Percentiles rank a stretch among this genome's conserved stretches.
These are phyloP conservation scores for Fusarium aywerte DNA, from an alignment of 2,329 filamentous ascomycete species.

Conservation along the genomic window DNA sequence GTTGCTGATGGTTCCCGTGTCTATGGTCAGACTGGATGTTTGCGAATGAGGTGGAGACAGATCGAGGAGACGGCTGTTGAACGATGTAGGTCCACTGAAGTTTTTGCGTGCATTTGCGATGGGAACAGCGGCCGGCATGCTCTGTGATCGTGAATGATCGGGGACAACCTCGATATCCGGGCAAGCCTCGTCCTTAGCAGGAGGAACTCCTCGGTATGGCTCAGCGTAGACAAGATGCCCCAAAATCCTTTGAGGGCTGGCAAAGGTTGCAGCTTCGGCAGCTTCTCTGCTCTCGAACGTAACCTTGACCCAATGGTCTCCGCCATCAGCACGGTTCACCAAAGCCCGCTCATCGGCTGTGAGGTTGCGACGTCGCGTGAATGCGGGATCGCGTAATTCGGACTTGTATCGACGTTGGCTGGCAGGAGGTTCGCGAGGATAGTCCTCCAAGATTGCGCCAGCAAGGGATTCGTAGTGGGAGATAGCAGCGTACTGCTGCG, in stretches of 20 bases:
- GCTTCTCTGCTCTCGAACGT: slow-evolving; percentile 81
- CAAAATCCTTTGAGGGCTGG: slow-evolving; percentile 77
- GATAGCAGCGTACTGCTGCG: slow-evolving; percentile 85
- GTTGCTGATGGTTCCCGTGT: slow-evolving; percentile 63
- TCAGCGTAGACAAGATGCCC: slow-evolving; percentile 78
- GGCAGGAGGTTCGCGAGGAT: slow-evolving; percentile 83
- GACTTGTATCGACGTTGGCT: slow-evolving; percentile 77
- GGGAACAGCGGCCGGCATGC: slow-evolving; percentile 49
- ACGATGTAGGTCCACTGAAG: slow-evolving; percentile 50
- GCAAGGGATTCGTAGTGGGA: slow-evolving; percentile 89
- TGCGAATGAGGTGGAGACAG: slow-evolving; percentile 59
- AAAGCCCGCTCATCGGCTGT: slow-evolving; percentile 79
- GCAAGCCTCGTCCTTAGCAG: slow-evolving; percentile 71
- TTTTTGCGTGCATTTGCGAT: slow-evolving; percentile 45
- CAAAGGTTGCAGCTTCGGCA: slow-evolving; percentile 74
- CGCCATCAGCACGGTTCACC: slow-evolving; percentile 83
- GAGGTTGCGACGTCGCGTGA: slow-evolving; percentile 72
- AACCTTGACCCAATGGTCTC: slow-evolving; percentile 91
- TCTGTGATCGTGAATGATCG: slow-evolving; percentile 51
- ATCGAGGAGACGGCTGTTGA: slow-evolving; percentile 53
- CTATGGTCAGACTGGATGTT: slow-evolving; percentile 66
- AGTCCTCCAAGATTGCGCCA: slow-evolving; percentile 91
- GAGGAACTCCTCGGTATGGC: slow-evolving; percentile 72
- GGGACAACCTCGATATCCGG: slow-evolving; percentile 59
- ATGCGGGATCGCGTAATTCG: slow-evolving; percentile 77